Evolutionary conservation across 1,284 basidiomycete species (phyloP), one percentile per base, ranked within the genome.

Genomic region (Fomes fomentarius): DNA sequence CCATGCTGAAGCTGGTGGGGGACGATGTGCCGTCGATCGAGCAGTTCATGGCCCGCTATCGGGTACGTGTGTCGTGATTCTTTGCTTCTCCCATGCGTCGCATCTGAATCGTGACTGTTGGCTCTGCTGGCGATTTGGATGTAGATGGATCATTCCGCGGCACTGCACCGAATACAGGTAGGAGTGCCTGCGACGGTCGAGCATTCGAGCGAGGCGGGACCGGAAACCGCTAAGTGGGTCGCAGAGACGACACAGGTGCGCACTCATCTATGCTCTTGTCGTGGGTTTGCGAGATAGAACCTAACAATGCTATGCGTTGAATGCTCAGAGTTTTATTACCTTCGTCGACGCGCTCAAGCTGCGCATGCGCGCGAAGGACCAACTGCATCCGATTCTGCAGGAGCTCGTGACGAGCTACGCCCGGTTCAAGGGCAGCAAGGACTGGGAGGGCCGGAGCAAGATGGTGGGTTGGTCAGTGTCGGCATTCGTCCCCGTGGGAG

Each of bases 281-380:
- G n/a, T n/a, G n/a, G n/a, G n/a, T 14, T 22, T 19, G 14, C 30
- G 9, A 4, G 37, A 35, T 34, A 24, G 2, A 26, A 42, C 38
- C 5, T 19, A 21, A 22, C 44, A 10, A 7, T 12, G n/a, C n/a
- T n/a, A n/a, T n/a, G n/a, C 28, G 6, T 12, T 30, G 28, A 6
- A 6, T 12, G 12, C 28, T 14, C 63, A 96, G 92, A 91, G 87
- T 67, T 99, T 98, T 64, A 99, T 99, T 66, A 98, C 96, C 0
- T 96, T 99, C 63, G 98, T 98, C 93, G 96, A 99, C 66, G 96
- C 96, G 0, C 80, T 98, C 44, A 96, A 96, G 69, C 80, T 98
- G 54, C 88, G 91, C 37, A 76, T 98, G 67, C 83, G 93, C 30
- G 96, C 97, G 3, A 99, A 99, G 70, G 97, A 99, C 69, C 95